These are phyloP conservation scores for Myriosclerotinia scirpicola DNA, from an alignment of 2,329 filamentous ascomycete species.

Conservation along the genomic window DNA sequence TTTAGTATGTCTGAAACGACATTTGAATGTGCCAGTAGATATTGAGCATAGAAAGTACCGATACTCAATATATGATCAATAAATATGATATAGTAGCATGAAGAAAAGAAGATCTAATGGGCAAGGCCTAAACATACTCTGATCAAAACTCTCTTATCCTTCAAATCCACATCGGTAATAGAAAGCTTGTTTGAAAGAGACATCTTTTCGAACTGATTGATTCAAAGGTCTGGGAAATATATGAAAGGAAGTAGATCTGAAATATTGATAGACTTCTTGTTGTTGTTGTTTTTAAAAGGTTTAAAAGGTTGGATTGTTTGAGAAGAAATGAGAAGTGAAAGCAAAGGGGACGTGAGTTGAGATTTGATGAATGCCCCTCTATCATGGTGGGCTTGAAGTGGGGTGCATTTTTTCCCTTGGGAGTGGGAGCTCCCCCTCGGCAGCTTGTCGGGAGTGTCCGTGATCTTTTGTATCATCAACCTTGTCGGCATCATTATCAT, in stretches of 20 bases:
- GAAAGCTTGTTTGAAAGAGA: slow-evolving; percentile 98
- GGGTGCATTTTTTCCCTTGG: slow-evolving; percentile 27
- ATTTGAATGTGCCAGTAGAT: background rate
- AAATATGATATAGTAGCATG: background rate
- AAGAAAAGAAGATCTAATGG: background rate
- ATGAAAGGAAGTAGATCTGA: background rate
- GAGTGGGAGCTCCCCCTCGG: slow-evolving; percentile 12
- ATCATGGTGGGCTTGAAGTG: slow-evolving; percentile 25
- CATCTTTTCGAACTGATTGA: slow-evolving; percentile 55
- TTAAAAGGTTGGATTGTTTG: slow-evolving; percentile 1
- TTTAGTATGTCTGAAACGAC: background rate
- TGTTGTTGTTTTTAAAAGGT: background rate
- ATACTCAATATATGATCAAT: background rate
- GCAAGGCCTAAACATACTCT: slow-evolving; percentile 62
- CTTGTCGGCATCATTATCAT: background rate
- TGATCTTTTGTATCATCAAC: slow-evolving; percentile 16
- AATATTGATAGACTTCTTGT: slow-evolving; percentile 2
- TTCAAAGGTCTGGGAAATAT: slow-evolving; percentile 12
- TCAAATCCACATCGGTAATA: slow-evolving; percentile 93
- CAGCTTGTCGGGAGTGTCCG: slow-evolving; percentile 14
- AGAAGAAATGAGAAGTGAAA: slow-evolving; percentile 26
- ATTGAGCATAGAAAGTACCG: background rate
- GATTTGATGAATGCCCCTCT: slow-evolving; percentile 31
- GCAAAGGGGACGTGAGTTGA: slow-evolving; percentile 29
- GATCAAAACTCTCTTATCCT: slow-evolving; percentile 97